Evolutionary conservation across 352 stramenopile species (phyloP).

Genomic region (Thalassiosira hispida): DNA sequence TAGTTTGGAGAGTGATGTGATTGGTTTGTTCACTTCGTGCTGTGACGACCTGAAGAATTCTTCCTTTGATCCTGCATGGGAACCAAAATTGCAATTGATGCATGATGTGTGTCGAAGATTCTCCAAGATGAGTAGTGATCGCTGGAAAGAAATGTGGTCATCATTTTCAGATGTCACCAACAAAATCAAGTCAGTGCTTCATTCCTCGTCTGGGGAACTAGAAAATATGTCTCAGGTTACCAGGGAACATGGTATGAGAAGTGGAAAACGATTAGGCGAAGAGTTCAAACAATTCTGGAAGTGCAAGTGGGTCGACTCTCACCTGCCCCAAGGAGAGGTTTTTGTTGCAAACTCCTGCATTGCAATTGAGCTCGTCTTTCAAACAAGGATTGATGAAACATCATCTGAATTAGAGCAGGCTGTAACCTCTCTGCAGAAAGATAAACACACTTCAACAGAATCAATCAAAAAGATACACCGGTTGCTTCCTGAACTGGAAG

Average conservation of each 20-base stretch:
- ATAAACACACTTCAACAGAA: not conserved
- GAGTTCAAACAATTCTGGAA: constrained; percentile 30
- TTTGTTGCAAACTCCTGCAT: constrained; percentile 45
- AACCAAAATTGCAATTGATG: constrained; percentile 30
- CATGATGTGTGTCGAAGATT: constrained; percentile 11
- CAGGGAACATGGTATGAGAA: constrained; percentile 29
- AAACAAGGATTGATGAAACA: constrained; percentile 28
- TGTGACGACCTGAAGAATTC: constrained; percentile 22
- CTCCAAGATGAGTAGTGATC: not conserved
- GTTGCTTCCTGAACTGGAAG: constrained; percentile 26
- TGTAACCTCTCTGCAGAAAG: not conserved
- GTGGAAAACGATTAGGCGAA: constrained; percentile 43
- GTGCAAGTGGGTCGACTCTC: constrained; percentile 58
- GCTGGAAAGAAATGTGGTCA: constrained; percentile 23
- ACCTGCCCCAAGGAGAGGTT: constrained; percentile 26
- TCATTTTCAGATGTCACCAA: constrained; percentile 17
- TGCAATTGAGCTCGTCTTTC: constrained; percentile 19
- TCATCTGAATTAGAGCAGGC: not conserved
- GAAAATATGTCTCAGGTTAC: constrained; percentile 31
- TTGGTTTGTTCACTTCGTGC: constrained; percentile 3
- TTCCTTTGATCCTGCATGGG: constrained; percentile 13
- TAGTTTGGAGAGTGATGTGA: constrained; percentile 29
- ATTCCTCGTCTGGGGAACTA: constrained; percentile 25
- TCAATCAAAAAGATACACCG: constrained; percentile 10
- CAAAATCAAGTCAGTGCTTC: constrained; percentile 25